Conservation (phyloP, 1,139 yeast genomes). For the Hyphopichia fennica region DNA sequence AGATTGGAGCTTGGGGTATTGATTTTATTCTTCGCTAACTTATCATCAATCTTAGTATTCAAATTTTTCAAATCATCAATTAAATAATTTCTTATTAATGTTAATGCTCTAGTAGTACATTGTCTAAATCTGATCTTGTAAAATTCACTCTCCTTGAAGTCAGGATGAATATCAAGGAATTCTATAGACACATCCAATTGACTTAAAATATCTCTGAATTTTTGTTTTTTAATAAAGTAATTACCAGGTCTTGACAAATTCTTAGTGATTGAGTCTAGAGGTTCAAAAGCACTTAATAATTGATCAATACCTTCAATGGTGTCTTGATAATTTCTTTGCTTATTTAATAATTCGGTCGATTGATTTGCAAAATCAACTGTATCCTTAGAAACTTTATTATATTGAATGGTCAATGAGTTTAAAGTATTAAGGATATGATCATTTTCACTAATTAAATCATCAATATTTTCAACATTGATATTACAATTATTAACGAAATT, state of each 20-base stretch:
- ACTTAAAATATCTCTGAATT: constrained; percentile 53
- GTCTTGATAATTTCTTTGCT: constrained; percentile 45
- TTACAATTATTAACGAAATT: constrained; percentile 45
- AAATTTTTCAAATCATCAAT: constrained; percentile 52
- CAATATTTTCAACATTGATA: constrained; percentile 31
- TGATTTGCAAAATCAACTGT: constrained; percentile 64
- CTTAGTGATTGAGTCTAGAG: constrained; percentile 68
- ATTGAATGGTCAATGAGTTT: constrained; percentile 45
- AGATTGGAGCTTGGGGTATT: constrained; percentile 9
- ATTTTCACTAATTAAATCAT: constrained; percentile 41
- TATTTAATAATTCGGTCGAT: constrained; percentile 53
- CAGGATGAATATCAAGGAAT: constrained; percentile 37
- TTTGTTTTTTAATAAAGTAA: constrained; percentile 56
- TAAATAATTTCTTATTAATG: constrained; percentile 70
- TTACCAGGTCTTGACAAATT: constrained; percentile 71
- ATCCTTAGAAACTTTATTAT: constrained; percentile 56
- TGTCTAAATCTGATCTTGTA: constrained; percentile 77
- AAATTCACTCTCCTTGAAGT: constrained; percentile 67
- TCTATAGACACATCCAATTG: constrained; percentile 57
- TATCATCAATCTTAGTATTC: constrained; percentile 40
- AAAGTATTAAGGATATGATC: constrained; percentile 41
- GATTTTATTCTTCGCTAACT: constrained; percentile 10
- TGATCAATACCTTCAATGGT: constrained; percentile 51
- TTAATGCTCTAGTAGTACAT: constrained; percentile 80
- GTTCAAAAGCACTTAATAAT: constrained; percentile 63